Conservation (phyloP, 1,139 yeast species). For the Kurtzmaniella quercitrusa region DNA sequence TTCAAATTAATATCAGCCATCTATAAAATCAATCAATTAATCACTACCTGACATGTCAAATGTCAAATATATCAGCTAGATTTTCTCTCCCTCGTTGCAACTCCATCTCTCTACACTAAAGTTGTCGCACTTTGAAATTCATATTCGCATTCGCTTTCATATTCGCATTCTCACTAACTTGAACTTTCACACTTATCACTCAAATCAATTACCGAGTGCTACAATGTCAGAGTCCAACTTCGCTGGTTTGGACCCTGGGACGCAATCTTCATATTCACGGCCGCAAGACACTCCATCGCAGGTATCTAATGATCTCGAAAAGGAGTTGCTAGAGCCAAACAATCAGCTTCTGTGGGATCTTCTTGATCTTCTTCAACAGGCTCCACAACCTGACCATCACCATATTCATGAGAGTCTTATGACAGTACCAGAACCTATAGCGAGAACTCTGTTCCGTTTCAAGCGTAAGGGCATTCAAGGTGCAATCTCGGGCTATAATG, state of each 20-base stretch:
- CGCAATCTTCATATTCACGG: not conserved
- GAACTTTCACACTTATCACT: not conserved
- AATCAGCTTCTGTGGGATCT: slow-evolving; percentile 55
- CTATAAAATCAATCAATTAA: no score
- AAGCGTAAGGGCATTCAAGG: slow-evolving; percentile 78
- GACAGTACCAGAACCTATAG: slow-evolving; percentile 47
- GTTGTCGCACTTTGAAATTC: not conserved
- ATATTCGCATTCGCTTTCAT: not conserved
- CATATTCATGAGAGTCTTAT: slow-evolving; percentile 41
- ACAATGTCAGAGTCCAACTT: slow-evolving; percentile 1
- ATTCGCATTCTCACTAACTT: not conserved
- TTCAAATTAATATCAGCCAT: no score
- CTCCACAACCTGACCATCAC: slow-evolving; percentile 32
- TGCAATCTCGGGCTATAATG: slow-evolving; percentile 56
- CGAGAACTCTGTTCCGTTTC: slow-evolving; percentile 56
- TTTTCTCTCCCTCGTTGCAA: no score
- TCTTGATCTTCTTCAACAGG: slow-evolving; percentile 48
- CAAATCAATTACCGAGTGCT: not conserved
- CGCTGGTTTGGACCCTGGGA: slow-evolving; percentile 9
- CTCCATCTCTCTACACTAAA: not conserved
- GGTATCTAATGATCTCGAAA: slow-evolving; percentile 15
- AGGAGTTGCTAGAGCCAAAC: slow-evolving; percentile 45
- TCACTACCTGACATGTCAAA: no score
- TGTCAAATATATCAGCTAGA: no score
- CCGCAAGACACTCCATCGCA: slow-evolving; percentile 5